phyloP scores from a whole-genome alignment of 140 eudicot species.

The Bidens hawaiensis region DNA sequence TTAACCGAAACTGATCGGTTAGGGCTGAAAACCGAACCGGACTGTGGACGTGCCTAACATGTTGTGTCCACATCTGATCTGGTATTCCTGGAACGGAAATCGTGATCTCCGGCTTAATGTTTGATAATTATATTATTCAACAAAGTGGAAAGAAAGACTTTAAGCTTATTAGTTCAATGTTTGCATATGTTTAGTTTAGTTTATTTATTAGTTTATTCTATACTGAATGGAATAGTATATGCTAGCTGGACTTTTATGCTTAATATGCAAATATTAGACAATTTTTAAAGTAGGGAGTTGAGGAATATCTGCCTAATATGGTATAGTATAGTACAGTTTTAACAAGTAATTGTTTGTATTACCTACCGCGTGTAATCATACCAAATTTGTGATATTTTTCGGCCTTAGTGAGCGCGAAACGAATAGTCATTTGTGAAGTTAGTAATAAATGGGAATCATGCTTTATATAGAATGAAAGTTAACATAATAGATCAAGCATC shows the following conservation, averaged over 20 bases:
- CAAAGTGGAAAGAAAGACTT: not conserved
- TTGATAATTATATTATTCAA: not conserved
- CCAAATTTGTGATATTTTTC: slow-evolving; percentile 7
- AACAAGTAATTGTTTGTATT: not conserved
- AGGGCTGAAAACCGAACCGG: too few relatives aligned
- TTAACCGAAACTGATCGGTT: too few relatives aligned
- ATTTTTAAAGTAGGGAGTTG: not conserved
- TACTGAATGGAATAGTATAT: slow-evolving; percentile 8
- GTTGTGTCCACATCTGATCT: slow-evolving; percentile 16
- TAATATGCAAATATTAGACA: not conserved
- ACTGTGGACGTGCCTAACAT: too few relatives aligned
- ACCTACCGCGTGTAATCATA: slow-evolving; percentile 11
- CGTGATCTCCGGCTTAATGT: not conserved
- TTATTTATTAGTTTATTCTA: not conserved
- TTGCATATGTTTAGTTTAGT: not conserved
- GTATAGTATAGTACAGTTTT: not conserved
- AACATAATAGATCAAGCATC: not conserved
- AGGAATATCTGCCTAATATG: not conserved
- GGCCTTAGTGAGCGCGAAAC: not conserved
- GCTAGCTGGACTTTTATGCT: not conserved
- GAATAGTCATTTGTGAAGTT: not conserved
- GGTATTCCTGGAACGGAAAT: not conserved
- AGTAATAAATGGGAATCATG: not conserved
- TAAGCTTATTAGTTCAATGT: not conserved
- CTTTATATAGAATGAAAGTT: not conserved